A percentile compares a stretch with the other conserved stretches of the same genome.
These are phyloP conservation scores for Noccaea caerulescens DNA, from an alignment of 345 rosid genomes.

Conservation along the genomic window DNA sequence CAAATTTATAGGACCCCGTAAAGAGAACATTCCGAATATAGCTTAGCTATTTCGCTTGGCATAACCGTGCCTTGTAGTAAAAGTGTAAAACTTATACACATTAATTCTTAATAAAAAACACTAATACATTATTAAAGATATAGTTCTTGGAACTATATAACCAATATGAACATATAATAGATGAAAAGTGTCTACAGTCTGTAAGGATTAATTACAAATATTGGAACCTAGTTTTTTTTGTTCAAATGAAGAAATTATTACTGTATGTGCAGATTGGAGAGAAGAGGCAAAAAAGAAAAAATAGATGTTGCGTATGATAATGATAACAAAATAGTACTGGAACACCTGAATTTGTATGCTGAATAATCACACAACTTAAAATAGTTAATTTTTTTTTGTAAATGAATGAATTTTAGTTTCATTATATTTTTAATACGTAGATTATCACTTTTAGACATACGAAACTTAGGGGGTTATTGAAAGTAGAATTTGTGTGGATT, in stretches of 20 bases:
- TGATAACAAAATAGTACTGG: background rate
- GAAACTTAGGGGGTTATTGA: too few species aligned
- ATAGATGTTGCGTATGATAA: background rate
- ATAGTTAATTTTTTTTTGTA: background rate
- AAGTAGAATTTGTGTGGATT: too few species aligned
- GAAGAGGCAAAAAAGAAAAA: too few species aligned
- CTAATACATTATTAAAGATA: too few species aligned
- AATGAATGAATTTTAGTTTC: too few species aligned
- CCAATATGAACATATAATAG: background rate
- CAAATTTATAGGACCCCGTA: background rate
- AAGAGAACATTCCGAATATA: constrained; percentile 5
- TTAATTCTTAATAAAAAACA: too few species aligned
- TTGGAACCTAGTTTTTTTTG: background rate
- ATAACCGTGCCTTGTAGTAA: background rate
- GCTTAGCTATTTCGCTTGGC: background rate
- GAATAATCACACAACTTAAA: background rate
- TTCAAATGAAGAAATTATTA: background rate
- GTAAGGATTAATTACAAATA: constrained; percentile 10
- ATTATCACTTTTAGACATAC: too few species aligned
- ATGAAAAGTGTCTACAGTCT: background rate
- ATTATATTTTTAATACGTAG: too few species aligned
- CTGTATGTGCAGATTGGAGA: constrained; percentile 12
- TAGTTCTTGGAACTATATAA: background rate
- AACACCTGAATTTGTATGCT: too few species aligned
- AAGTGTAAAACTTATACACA: too few species aligned